These are phyloP conservation scores for Albatrellus ellisii DNA, from an alignment of 768 basidiomycete species.

Conservation along the genomic window DNA sequence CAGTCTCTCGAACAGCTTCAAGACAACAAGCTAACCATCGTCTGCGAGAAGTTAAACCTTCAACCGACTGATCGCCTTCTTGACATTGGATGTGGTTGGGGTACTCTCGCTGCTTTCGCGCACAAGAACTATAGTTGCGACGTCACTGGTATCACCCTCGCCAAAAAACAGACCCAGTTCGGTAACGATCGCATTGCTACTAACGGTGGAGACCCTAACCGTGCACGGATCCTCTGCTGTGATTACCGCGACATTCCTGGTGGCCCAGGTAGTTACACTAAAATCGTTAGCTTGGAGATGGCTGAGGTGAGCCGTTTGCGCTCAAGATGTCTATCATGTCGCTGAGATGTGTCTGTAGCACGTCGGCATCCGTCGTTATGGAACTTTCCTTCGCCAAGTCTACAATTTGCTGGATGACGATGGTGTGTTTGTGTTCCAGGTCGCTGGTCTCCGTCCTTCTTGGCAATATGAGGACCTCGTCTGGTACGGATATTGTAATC, in stretches of 20 bases:
- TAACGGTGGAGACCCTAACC: conserved; percentile 45
- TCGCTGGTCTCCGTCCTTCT: conserved; percentile 88
- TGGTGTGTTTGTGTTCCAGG: conserved; percentile 90
- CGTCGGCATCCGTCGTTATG: conserved; percentile 90
- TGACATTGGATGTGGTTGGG: conserved; percentile 93
- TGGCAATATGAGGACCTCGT: conserved; percentile 99
- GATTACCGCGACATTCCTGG: conserved; percentile 89
- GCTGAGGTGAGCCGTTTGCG: conserved; percentile 52
- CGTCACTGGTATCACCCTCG: conserved; percentile 91
- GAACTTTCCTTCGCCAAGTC: conserved; percentile 78
- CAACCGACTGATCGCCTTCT: conserved; percentile 76
- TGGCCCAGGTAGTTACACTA: conserved; percentile 64
- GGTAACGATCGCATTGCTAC: conserved; percentile 77
- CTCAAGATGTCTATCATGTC: not conserved
- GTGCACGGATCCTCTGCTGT: conserved; percentile 84
- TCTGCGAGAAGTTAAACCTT: conserved; percentile 89
- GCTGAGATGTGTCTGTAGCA: conserved; percentile 35
- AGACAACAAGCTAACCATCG: conserved; percentile 94
- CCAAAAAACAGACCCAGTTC: conserved; percentile 82
- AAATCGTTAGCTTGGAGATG: conserved; percentile 97
- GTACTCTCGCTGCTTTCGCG: conserved; percentile 87
- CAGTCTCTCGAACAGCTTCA: conserved; percentile 91
- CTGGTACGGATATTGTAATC: conserved; percentile 38
- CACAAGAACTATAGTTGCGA: conserved; percentile 97
- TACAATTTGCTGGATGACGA: conserved; percentile 92